These are phyloP conservation scores for Candolleomyces eurysporus DNA, from an alignment of 768 basidiomycete genomes.

Conservation along the genomic window DNA sequence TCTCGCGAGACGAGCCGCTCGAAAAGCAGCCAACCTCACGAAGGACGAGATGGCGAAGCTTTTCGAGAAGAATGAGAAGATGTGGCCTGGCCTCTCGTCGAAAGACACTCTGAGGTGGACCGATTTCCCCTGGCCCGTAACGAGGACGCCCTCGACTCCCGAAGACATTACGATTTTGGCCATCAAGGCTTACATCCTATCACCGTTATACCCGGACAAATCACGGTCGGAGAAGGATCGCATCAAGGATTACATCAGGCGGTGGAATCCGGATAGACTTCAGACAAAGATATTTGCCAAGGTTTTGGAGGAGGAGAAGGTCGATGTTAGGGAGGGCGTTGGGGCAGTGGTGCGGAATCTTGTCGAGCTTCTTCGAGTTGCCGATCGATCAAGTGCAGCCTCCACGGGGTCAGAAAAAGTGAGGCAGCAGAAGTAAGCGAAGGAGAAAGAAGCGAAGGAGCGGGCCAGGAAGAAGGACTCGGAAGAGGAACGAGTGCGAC, in stretches of 20 bases:
- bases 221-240: conserved; percentile 62
- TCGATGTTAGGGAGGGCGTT: conserved; percentile 66
- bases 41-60: conserved; percentile 56
- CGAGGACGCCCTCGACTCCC: conserved; percentile 51
- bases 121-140: conserved; percentile 74
- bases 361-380: conserved; percentile 55
- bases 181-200: conserved; percentile 62
- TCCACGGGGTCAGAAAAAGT: conserved; percentile 10
- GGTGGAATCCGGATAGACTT: conserved; percentile 85
- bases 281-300: conserved; percentile 65
- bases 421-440: conserved; percentile 12
- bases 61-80: conserved; percentile 60
- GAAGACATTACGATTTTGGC: conserved; percentile 59
- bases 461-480: too few species aligned
- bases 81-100: conserved; percentile 51
- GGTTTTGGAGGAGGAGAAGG: conserved; percentile 62
- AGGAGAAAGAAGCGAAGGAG: conserved; percentile 10
- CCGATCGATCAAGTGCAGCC: conserved; percentile 12
- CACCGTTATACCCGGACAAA: conserved; percentile 54
- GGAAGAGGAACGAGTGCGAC: conserved; percentile 14
- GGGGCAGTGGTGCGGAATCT: conserved; percentile 69
- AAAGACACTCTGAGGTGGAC: conserved; percentile 54
- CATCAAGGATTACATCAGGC: conserved; percentile 69
- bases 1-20: conserved; percentile 55
- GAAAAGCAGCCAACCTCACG: conserved; percentile 49